Evolutionary conservation across 768 basidiomycete genomes (phyloP).

Genomic region (Trametes gibbosa): DNA sequence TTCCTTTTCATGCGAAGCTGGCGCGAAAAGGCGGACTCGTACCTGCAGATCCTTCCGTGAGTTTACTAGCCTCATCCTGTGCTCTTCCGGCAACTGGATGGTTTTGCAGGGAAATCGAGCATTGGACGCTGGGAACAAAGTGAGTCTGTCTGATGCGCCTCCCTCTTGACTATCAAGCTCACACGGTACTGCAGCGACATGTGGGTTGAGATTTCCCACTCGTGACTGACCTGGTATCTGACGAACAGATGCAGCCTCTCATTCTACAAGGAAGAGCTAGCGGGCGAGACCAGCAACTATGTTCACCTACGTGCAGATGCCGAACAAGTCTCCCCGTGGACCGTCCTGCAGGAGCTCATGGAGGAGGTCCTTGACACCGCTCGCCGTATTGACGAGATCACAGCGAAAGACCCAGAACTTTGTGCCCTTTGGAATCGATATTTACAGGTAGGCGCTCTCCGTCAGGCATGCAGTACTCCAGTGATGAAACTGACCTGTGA

Average conservation of each 20-base stretch:
- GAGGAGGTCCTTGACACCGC: slow-evolving; percentile 18
- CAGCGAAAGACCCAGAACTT: slow-evolving; percentile 1
- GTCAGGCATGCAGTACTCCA: background rate
- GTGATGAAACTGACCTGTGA: background rate
- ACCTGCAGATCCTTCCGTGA: slow-evolving; percentile 39
- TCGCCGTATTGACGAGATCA: slow-evolving; percentile 1
- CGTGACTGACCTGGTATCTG: background rate
- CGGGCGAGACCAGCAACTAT: slow-evolving; percentile 20
- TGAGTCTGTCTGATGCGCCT: background rate
- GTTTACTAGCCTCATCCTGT: background rate
- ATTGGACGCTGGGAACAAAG: slow-evolving; percentile 18
- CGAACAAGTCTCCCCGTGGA: slow-evolving; percentile 1
- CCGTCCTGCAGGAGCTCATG: slow-evolving; percentile 10
- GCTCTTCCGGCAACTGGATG: background rate
- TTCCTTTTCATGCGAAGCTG: slow-evolving; percentile 33
- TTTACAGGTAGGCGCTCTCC: background rate
- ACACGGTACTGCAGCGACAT: slow-evolving; percentile 3
- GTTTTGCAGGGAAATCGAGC: slow-evolving; percentile 8
- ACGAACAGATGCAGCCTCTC: slow-evolving; percentile 5
- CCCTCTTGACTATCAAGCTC: background rate
- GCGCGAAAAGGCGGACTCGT: slow-evolving; percentile 28
- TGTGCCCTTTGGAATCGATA: slow-evolving; percentile 10
- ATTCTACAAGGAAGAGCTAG: slow-evolving; percentile 23
- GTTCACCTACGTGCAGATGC: slow-evolving; percentile 18
- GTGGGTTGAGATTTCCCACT: background rate